Conservation (phyloP, 1,139 yeast species). For the Barnettozyma hawaiiensis region DNA sequence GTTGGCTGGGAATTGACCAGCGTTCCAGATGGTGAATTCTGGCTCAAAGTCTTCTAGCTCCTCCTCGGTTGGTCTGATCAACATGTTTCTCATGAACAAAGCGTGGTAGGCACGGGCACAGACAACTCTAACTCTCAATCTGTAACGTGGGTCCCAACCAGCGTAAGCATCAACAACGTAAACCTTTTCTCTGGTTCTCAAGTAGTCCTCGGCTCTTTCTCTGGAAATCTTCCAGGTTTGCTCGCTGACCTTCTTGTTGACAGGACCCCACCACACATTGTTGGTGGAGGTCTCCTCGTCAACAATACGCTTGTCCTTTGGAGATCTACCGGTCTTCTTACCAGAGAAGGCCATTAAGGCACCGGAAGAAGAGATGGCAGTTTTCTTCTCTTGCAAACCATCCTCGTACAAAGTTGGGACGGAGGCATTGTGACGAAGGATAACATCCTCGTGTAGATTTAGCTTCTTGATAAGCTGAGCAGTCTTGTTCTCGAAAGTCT, state of each 20-base stretch:
- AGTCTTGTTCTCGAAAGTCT: slow-evolving; percentile 18
- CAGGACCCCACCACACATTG: slow-evolving; percentile 99
- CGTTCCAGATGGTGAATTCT: slow-evolving; percentile 96
- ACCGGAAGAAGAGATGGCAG: slow-evolving; percentile 90
- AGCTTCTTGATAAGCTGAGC: slow-evolving; percentile 27
- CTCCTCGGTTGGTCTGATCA: slow-evolving; percentile 89
- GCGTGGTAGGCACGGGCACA: slow-evolving; percentile 99
- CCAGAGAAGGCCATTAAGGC: slow-evolving; percentile 96
- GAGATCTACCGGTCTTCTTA: slow-evolving; percentile 95
- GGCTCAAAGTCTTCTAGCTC: slow-evolving; percentile 90
- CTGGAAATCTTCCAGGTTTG: slow-evolving; percentile 94
- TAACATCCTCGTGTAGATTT: slow-evolving; percentile 32
- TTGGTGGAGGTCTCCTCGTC: slow-evolving; percentile 83
- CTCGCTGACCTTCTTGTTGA: slow-evolving; percentile 90
- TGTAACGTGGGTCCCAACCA: slow-evolving; percentile 98
- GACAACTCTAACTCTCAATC: slow-evolving; percentile 93
- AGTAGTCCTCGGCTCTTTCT: slow-evolving; percentile 94
- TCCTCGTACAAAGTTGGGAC: slow-evolving; percentile 93
- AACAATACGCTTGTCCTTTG: slow-evolving; percentile 96
- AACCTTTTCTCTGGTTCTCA: slow-evolving; percentile 91
- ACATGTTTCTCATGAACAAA: slow-evolving; percentile 95
- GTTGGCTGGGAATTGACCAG: slow-evolving; percentile 98
- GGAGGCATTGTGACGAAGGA: slow-evolving; percentile 75
- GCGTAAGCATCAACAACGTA: slow-evolving; percentile 96
- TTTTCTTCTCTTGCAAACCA: slow-evolving; percentile 82